A percentile compares a stretch with the other conserved stretches of the same genome.
These are phyloP conservation scores for Petasospora fabianii DNA, from an alignment of 1,139 yeast species.

Conservation along the genomic window DNA sequence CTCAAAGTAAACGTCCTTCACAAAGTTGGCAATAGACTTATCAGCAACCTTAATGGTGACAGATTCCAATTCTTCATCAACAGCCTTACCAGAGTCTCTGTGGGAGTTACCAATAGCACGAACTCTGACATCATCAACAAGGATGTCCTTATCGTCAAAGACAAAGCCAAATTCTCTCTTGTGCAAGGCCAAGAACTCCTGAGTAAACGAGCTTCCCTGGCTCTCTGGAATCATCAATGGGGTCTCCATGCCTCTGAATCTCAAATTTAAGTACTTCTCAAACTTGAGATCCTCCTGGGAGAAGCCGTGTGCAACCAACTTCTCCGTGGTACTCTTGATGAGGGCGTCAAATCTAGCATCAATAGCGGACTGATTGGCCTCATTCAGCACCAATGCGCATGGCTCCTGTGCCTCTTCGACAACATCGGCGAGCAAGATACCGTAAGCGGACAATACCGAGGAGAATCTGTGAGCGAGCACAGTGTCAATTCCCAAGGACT, in stretches of 20 bases:
- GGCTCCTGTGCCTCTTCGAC: constrained; percentile 69
- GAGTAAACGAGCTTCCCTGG: constrained; percentile 25
- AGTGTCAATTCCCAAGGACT: constrained; percentile 41
- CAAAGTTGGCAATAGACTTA: constrained; percentile 28
- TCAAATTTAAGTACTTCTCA: constrained; percentile 70
- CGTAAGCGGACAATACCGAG: constrained; percentile 53
- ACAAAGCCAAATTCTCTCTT: constrained; percentile 68
- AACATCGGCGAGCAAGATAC: constrained; percentile 53
- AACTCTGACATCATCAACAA: constrained; percentile 82
- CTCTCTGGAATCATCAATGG: constrained; percentile 60
- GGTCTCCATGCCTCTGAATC: constrained; percentile 87
- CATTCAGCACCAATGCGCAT: constrained; percentile 36
- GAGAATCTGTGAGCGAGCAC: constrained; percentile 51
- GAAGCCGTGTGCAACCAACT: constrained; percentile 47
- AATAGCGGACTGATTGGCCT: constrained; percentile 25
- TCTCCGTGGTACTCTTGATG: constrained; percentile 24
- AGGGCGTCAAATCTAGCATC: constrained; percentile 34
- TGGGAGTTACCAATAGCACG: constrained; percentile 55
- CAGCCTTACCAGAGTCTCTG: constrained; percentile 30
- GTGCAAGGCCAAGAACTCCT: constrained; percentile 48
- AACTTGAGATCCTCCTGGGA: constrained; percentile 34
- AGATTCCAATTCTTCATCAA: constrained; percentile 34
- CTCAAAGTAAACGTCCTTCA: constrained; percentile 42
- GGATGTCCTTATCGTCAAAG: constrained; percentile 51
- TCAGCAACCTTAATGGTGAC: constrained; percentile 18